Evolutionary conservation across 768 basidiomycete genomes (phyloP).

Genomic region (Calocybe gangraenosa): DNA sequence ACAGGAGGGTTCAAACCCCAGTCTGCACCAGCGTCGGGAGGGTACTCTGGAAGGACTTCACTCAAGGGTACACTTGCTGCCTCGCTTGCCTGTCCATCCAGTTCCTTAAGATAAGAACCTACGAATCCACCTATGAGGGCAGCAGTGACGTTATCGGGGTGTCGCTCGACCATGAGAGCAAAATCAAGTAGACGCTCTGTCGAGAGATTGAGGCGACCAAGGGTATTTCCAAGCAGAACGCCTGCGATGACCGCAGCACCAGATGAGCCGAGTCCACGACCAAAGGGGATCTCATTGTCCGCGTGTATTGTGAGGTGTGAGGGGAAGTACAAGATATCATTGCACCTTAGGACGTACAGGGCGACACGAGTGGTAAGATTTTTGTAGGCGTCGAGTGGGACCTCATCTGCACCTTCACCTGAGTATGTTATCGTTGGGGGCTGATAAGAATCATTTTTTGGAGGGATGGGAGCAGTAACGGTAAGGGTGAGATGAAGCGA

Average conservation of each 20-base stretch:
- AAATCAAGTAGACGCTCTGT: conserved; percentile 82
- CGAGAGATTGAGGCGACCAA: conserved; percentile 71
- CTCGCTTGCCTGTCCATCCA: conserved; percentile 73
- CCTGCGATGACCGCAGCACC: conserved; percentile 99
- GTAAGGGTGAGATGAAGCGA: conserved; percentile 79
- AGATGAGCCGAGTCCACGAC: conserved; percentile 94
- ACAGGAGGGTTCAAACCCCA: conserved; percentile 89
- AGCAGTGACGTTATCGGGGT: conserved; percentile 98
- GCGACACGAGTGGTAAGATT: conserved; percentile 97
- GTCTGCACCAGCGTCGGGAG: conserved; percentile 83
- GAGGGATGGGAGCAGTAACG: conserved; percentile 37
- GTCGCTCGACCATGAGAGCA: conserved; percentile 98
- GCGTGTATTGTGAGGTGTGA: conserved; percentile 69
- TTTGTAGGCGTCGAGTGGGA: conserved; percentile 92
- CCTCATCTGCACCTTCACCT: conserved; percentile 87
- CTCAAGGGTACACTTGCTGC: conserved; percentile 90
- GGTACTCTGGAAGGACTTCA: conserved; percentile 96
- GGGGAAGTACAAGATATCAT: conserved; percentile 72
- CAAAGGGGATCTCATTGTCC: conserved; percentile 95
- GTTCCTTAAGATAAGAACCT: conserved; percentile 90
- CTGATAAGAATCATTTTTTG: conserved; percentile 28
- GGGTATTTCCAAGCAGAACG: conserved; percentile 81
- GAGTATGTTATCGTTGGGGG: conserved; percentile 70
- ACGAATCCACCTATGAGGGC: conserved; percentile 97
- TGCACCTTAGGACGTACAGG: conserved; percentile 94